A percentile compares a stretch with the other conserved stretches of the same genome.
Evolutionary conservation across 1,139 yeast genomes (phyloP).

Genomic region (Hanseniaspora uvarum): DNA sequence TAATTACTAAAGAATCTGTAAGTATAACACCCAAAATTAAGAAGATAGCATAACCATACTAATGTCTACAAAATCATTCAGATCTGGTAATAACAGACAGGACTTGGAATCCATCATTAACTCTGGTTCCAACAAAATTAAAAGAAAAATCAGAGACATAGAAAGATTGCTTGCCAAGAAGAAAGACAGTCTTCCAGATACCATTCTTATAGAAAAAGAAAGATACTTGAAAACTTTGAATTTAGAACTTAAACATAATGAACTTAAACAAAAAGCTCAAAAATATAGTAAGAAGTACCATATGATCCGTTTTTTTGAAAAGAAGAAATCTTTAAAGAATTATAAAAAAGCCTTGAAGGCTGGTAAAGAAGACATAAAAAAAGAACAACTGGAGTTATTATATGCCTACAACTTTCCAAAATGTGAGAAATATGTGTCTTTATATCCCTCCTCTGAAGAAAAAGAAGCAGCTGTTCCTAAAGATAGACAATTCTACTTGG

Average conservation of each 20-base stretch:
- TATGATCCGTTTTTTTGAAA: slow-evolving; percentile 87
- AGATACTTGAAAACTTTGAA: slow-evolving; percentile 70
- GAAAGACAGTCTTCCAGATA: slow-evolving; percentile 59
- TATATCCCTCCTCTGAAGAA: slow-evolving; percentile 45
- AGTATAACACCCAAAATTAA: too few species aligned
- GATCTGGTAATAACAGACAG: slow-evolving; percentile 25
- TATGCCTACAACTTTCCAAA: slow-evolving; percentile 73
- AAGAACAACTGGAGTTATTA: slow-evolving; percentile 47
- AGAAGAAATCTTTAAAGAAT: slow-evolving; percentile 71
- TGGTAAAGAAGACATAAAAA: slow-evolving; percentile 33
- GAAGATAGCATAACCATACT: too few species aligned
- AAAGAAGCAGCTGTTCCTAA: slow-evolving; percentile 27
- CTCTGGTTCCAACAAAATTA: slow-evolving; percentile 43
- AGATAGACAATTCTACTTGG: slow-evolving; percentile 42
- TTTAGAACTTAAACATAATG: slow-evolving; percentile 52
- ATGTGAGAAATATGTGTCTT: slow-evolving; percentile 67
- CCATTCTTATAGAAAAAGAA: slow-evolving; percentile 69
- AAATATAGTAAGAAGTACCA: slow-evolving; percentile 71
- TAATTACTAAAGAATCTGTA: too few species aligned
- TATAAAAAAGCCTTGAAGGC: slow-evolving; percentile 47
- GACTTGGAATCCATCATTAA: slow-evolving; percentile 32
- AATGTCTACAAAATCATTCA: slow-evolving; percentile 17
- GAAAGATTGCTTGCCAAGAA: slow-evolving; percentile 50
- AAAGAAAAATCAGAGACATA: slow-evolving; percentile 79
- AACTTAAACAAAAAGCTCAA: slow-evolving; percentile 42